Evolutionary conservation across 2,329 filamentous ascomycete species (phyloP).

Genomic region (Epichloe brachyelytri): DNA sequence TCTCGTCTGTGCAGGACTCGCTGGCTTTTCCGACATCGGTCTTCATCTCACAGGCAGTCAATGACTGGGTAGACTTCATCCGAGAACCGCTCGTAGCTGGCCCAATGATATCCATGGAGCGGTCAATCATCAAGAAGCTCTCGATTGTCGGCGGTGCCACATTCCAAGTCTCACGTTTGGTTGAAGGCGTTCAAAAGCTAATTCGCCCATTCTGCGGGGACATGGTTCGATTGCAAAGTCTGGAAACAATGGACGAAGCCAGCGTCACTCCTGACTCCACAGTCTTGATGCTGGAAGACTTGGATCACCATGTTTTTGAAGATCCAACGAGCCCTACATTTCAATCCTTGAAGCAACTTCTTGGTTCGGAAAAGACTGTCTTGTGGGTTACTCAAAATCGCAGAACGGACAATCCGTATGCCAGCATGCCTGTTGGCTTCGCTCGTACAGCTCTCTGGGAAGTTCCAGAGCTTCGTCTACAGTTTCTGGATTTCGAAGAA

Average conservation of each 20-base stretch:
- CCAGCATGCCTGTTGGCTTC: neutral
- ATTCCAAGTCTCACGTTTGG: neutral
- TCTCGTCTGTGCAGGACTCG: neutral
- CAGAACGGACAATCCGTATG: neutral
- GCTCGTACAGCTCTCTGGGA: neutral
- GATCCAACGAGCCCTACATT: neutral
- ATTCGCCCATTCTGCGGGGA: neutral
- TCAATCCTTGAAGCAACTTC: neutral
- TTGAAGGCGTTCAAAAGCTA: neutral
- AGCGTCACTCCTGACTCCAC: neutral
- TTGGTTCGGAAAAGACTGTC: neutral
- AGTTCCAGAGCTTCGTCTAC: constrained; percentile 1
- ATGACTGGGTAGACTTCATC: neutral
- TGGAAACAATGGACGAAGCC: neutral
- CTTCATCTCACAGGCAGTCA: constrained; percentile 1
- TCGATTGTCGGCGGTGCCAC: neutral
- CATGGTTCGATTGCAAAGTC: neutral
- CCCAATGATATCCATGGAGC: neutral
- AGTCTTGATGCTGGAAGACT: neutral
- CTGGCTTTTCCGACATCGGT: neutral
- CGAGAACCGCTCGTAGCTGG: neutral
- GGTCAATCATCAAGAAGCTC: neutral
- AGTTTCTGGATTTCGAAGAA: constrained; percentile 3
- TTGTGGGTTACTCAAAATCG: neutral
- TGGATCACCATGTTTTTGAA: neutral